Evolutionary conservation across 257 asterid genomes (phyloP).

Genomic region (Primulina huaijiensis): DNA sequence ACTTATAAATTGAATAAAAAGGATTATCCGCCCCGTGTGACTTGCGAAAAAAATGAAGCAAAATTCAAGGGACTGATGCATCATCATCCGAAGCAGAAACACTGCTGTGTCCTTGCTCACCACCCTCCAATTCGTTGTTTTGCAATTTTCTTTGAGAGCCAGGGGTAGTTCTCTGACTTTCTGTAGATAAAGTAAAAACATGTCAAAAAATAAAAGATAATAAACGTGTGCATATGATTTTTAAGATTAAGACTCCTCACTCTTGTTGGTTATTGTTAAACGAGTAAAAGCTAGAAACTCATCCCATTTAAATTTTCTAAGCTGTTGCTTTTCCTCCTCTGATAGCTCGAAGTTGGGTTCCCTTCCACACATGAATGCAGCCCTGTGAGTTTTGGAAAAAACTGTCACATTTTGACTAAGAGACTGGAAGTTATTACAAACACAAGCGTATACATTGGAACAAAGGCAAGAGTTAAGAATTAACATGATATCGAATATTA

Average conservation of each 20-base stretch:
- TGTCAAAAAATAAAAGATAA: too few species aligned
- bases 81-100: too few species aligned
- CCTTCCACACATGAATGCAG: constrained; percentile 64
- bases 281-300: constrained; percentile 65
- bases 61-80: too few species aligned
- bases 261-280: constrained; percentile 47
- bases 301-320: constrained; percentile 55
- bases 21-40: too few species aligned
- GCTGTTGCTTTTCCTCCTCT: constrained; percentile 60
- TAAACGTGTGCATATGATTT: too few species aligned
- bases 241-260: constrained; percentile 28
- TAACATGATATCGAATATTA: too few species aligned
- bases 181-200: constrained; percentile 28
- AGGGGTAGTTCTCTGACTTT: constrained; percentile 39
- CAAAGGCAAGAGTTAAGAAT: neutral
- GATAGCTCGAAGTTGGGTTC: constrained; percentile 59
- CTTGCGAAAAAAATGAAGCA: too few species aligned
- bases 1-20: too few species aligned
- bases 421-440: too few species aligned
- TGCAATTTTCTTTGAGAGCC: constrained; percentile 36
- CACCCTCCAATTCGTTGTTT: constrained; percentile 33
- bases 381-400: constrained; percentile 35
- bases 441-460: neutral
- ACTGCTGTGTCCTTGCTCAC: too few species aligned
- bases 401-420: neutral